Evolutionary conservation across 192 early-diverging fungal species (phyloP).

Genomic region (Coemansia sp.): DNA sequence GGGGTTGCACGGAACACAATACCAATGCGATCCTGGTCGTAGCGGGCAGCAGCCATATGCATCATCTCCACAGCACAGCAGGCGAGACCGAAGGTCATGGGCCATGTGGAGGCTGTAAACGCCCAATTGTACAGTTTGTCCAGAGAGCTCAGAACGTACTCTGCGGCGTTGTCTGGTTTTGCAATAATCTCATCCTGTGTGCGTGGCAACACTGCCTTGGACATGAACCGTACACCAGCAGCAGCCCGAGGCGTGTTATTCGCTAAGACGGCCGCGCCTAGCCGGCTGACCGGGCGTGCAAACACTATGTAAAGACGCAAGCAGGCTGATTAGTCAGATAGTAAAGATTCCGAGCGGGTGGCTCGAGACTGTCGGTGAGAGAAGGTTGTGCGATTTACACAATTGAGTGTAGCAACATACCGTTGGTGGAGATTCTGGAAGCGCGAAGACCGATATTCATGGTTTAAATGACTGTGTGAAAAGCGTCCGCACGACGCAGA

Average conservation of each 20-base stretch:
- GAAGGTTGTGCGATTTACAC: not conserved
- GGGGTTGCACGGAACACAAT: conserved; percentile 97
- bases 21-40: conserved; percentile 97
- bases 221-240: conserved; percentile 23
- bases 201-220: conserved; percentile 46
- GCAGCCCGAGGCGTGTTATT: conserved; percentile 6
- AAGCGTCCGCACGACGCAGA: not conserved
- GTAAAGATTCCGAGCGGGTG: not conserved
- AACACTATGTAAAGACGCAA: conserved; percentile 14
- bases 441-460: conserved; percentile 33
- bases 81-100: conserved; percentile 86
- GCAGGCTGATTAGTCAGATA: not conserved
- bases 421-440: conserved; percentile 20
- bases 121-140: conserved; percentile 93
- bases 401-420: conserved; percentile 15
- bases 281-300: conserved; percentile 14
- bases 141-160: conserved; percentile 85
- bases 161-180: conserved; percentile 56
- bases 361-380: not conserved
- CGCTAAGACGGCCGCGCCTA: not conserved
- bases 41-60: conserved; percentile 95
- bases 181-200: conserved; percentile 51
- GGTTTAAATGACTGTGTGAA: not conserved
- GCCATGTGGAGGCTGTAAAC: conserved; percentile 88
- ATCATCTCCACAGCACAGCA: conserved; percentile 99